Conservation (phyloP, 768 basidiomycete genomes). For the Terana coerulea region DNA sequence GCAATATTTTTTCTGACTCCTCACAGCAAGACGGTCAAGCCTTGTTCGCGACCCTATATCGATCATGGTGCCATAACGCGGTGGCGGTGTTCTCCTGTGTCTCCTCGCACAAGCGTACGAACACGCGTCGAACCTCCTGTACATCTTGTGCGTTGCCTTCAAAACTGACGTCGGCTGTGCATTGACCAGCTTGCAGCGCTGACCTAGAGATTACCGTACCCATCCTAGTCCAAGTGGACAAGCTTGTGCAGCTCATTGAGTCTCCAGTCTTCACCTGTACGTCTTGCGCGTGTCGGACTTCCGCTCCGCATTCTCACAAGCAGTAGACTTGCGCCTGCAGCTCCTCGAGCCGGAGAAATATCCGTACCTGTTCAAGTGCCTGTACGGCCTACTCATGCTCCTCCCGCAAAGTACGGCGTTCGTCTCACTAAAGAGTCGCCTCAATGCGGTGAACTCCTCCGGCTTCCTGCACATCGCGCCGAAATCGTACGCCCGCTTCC, state of each 20-base stretch:
- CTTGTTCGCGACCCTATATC: constrained; percentile 88
- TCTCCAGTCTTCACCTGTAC: constrained; percentile 97
- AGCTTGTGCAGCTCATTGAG: constrained; percentile 96
- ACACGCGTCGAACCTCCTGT: constrained; percentile 92
- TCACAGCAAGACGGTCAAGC: constrained; percentile 93
- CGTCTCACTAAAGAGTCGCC: constrained; percentile 86
- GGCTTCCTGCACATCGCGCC: constrained; percentile 91
- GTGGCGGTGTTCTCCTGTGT: constrained; percentile 97
- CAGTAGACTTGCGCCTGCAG: constrained; percentile 79
- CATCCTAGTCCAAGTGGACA: constrained; percentile 94
- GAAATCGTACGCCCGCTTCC: constrained; percentile 77
- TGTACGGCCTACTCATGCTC: constrained; percentile 96
- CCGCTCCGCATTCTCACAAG: not conserved
- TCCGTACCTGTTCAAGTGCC: constrained; percentile 94
- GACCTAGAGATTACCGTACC: constrained; percentile 96
- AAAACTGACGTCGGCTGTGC: too few species aligned
- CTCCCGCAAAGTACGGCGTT: constrained; percentile 97
- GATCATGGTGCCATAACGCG: constrained; percentile 98
- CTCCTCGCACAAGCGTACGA: constrained; percentile 97
- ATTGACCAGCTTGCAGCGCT: constrained; percentile 49
- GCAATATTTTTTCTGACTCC: not conserved
- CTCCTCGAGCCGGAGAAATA: constrained; percentile 95
- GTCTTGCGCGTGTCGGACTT: constrained; percentile 17
- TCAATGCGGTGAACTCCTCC: constrained; percentile 92
- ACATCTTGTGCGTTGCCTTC: constrained; percentile 73